A percentile compares a stretch with the other conserved stretches of the same genome.
Conservation (phyloP, 2,329 filamentous ascomycete genomes). For the Beauveria sp. region DNA sequence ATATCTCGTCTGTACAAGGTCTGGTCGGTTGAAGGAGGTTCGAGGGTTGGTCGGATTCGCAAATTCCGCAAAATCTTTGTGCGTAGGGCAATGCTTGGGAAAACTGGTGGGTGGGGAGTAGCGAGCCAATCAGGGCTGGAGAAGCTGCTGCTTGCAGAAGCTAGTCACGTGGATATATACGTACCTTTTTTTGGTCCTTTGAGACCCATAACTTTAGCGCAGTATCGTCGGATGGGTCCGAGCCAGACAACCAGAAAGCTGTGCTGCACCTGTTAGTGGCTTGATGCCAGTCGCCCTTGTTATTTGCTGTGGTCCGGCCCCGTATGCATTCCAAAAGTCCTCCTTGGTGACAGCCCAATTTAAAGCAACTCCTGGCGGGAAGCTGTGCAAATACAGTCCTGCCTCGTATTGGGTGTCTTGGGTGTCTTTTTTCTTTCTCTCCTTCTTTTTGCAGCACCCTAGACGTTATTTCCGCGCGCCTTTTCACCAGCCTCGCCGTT, state of each 20-base stretch:
- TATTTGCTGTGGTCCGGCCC: constrained; percentile 1
- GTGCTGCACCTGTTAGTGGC: neutral
- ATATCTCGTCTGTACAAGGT: constrained; percentile 32
- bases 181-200: constrained; percentile 5
- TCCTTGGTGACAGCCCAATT: constrained; percentile 1
- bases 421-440: neutral
- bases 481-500: neutral
- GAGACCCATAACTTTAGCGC: neutral
- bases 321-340: constrained; percentile 5
- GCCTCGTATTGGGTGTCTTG: neutral
- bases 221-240: constrained; percentile 4
- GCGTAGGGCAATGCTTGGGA: constrained; percentile 32
- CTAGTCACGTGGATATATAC: constrained; percentile 20
- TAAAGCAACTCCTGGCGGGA: neutral
- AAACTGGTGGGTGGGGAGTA: constrained; percentile 24
- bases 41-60: constrained; percentile 21
- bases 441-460: neutral
- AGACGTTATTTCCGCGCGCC: neutral
- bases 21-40: constrained; percentile 30
- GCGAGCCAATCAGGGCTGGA: constrained; percentile 27
- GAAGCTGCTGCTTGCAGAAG: neutral
- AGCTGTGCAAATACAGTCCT: neutral
- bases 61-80: constrained; percentile 36
- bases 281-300: constrained; percentile 7
- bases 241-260: neutral